Evolutionary conservation across 192 early-diverging fungal genomes (phyloP).

Genomic region (Lunasporangiospora selenospora): DNA sequence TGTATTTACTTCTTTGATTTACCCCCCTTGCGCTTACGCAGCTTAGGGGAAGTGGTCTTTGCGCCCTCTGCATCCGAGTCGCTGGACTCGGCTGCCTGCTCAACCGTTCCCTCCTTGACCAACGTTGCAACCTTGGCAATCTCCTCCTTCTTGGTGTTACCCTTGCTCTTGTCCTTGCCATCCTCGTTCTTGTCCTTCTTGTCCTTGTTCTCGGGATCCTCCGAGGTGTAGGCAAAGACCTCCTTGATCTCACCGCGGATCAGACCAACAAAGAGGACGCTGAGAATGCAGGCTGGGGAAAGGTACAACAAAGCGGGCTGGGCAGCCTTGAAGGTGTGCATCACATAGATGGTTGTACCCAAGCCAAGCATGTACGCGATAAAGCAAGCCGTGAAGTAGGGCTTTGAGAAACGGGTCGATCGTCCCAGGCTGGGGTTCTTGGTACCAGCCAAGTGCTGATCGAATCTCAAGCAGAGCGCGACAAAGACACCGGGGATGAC

Average conservation of each 20-base stretch:
- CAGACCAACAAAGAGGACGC: constrained; percentile 70
- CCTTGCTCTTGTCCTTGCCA: constrained; percentile 51
- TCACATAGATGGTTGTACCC: constrained; percentile 87
- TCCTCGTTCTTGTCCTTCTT: constrained; percentile 56
- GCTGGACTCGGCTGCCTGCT: constrained; percentile 17
- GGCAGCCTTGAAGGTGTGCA: constrained; percentile 96
- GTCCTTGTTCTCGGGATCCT: constrained; percentile 56
- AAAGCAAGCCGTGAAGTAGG: constrained; percentile 89
- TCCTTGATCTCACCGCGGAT: constrained; percentile 72
- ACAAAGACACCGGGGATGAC: constrained; percentile 97
- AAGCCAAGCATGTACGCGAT: constrained; percentile 85
- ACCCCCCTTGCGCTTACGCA: constrained; percentile 43
- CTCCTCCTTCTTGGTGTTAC: constrained; percentile 30
- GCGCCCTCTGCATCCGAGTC: constrained; percentile 28
- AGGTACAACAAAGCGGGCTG: constrained; percentile 97
- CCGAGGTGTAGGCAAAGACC: constrained; percentile 69
- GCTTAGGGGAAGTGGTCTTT: constrained; percentile 13
- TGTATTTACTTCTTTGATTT: constrained; percentile 42
- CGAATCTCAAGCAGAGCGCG: constrained; percentile 88
- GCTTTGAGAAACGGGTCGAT: constrained; percentile 73
- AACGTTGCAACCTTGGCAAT: constrained; percentile 5
- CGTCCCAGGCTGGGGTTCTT: constrained; percentile 59
- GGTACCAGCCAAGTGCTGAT: constrained; percentile 78
- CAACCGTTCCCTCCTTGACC: constrained; percentile 11
- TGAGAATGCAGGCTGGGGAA: constrained; percentile 95